These are phyloP conservation scores for Xanthoparmelia taractica DNA, from an alignment of 495 filamentous ascomycete species.

Conservation along the genomic window DNA sequence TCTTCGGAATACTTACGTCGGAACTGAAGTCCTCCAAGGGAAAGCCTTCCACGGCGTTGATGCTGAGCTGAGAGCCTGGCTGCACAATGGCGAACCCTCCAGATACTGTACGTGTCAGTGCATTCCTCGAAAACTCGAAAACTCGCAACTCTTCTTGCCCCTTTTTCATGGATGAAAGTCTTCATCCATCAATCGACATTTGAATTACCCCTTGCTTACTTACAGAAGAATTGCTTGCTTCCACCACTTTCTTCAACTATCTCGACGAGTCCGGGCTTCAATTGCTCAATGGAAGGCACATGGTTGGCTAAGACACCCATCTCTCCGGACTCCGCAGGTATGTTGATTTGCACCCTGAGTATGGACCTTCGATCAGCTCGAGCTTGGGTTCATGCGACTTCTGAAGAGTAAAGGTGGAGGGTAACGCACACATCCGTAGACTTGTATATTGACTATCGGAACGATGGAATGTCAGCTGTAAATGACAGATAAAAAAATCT, in stretches of 20 bases:
- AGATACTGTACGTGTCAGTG: constrained; percentile 56
- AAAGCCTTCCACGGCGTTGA: constrained; percentile 95
- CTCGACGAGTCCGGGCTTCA: constrained; percentile 92
- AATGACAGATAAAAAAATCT: neutral
- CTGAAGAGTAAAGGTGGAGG: constrained; percentile 8
- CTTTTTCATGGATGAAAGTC: neutral
- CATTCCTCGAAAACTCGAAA: too few species aligned
- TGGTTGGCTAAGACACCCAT: constrained; percentile 99
- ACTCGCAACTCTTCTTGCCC: neutral
- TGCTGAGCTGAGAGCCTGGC: constrained; percentile 87
- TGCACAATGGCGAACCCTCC: constrained; percentile 96
- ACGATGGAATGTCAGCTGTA: constrained; percentile 22
- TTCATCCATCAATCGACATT: neutral
- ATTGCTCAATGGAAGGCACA: constrained; percentile 97
- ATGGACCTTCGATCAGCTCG: constrained; percentile 1
- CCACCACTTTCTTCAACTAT: constrained; percentile 86
- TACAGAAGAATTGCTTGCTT: constrained; percentile 98
- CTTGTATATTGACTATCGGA: constrained; percentile 60
- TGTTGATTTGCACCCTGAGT: constrained; percentile 91
- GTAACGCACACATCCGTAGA: constrained; percentile 64
- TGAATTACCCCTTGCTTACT: constrained; percentile 32
- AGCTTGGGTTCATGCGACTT: neutral
- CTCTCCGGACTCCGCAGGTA: constrained; percentile 93
- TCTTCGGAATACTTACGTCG: constrained; percentile 46
- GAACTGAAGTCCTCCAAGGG: constrained; percentile 90